These are phyloP conservation scores for Talaromyces sp. DNA, from an alignment of 2,329 filamentous ascomycete species.

Conservation along the genomic window DNA sequence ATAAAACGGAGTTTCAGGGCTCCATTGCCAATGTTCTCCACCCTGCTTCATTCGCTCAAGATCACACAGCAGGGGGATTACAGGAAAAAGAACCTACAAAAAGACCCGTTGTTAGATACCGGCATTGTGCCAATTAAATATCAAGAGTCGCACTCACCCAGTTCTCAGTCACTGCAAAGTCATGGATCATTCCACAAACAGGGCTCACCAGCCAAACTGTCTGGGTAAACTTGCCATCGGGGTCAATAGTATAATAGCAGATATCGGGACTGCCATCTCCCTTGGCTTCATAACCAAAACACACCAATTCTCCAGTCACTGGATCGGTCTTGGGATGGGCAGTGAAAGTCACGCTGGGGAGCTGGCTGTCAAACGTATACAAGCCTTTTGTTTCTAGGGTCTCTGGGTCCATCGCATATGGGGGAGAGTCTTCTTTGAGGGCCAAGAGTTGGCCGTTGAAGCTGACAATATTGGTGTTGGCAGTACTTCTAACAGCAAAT, in stretches of 20 bases:
- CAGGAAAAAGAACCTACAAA: constrained; percentile 30
- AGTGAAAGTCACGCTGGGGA: constrained; percentile 44
- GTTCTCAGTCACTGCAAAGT: constrained; percentile 40
- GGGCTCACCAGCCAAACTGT: constrained; percentile 32
- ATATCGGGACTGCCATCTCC: constrained; percentile 38
- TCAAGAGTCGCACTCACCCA: constrained; percentile 17
- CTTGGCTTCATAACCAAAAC: constrained; percentile 46
- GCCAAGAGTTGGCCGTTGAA: constrained; percentile 45
- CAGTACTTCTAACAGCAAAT: constrained; percentile 30
- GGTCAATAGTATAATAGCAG: constrained; percentile 29
- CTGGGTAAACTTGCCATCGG: constrained; percentile 26
- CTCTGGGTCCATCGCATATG: constrained; percentile 46
- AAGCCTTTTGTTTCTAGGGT: constrained; percentile 48
- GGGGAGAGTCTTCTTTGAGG: constrained; percentile 52
- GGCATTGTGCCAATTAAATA: too few relatives aligned
- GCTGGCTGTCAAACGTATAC: constrained; percentile 48
- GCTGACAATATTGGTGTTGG: constrained; percentile 58
- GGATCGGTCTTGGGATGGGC: constrained; percentile 52
- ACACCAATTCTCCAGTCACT: constrained; percentile 47
- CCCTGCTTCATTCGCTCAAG: constrained; percentile 35
- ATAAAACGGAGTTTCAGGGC: constrained; percentile 26
- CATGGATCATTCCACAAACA: constrained; percentile 39
- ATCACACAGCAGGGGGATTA: constrained; percentile 32
- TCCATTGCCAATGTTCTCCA: constrained; percentile 39
- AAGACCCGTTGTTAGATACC: too few relatives aligned